These are phyloP conservation scores for Didymella keratinophila DNA, from an alignment of 2,329 filamentous ascomycete genomes.

Conservation along the genomic window DNA sequence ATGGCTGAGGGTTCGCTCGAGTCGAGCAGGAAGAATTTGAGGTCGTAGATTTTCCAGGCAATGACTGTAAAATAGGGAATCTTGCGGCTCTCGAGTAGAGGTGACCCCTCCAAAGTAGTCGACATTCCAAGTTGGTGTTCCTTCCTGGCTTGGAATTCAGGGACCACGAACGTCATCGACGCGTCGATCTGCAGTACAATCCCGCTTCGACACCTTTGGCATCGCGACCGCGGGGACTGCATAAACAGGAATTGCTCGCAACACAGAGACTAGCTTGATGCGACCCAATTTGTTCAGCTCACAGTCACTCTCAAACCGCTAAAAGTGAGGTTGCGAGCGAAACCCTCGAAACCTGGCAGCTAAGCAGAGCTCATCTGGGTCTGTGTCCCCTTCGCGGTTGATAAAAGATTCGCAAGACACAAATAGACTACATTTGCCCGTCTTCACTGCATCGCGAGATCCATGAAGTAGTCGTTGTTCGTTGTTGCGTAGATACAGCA, in stretches of 20 bases:
- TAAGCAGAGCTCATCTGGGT: background rate
- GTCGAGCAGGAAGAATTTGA: slow-evolving; percentile 32
- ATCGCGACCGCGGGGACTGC: slow-evolving; percentile 2
- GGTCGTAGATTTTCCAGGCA: slow-evolving; percentile 28
- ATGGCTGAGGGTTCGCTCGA: slow-evolving; percentile 37
- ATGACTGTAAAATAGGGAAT: slow-evolving; percentile 32
- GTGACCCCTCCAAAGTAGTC: slow-evolving; percentile 22
- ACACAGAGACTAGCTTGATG: background rate
- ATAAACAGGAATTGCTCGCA: slow-evolving; percentile 14
- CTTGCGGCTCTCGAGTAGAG: slow-evolving; percentile 10
- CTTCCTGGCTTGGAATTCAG: slow-evolving; percentile 28
- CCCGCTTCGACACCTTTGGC: slow-evolving; percentile 19
- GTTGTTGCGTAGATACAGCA: background rate
- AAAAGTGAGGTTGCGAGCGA: background rate
- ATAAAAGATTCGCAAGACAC: background rate
- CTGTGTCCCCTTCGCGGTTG: background rate
- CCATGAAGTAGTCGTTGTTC: too few species aligned
- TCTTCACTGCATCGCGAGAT: too few species aligned
- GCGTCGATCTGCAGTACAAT: slow-evolving; percentile 34
- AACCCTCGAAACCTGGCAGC: background rate
- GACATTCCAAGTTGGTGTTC: slow-evolving; percentile 39
- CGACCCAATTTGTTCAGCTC: background rate
- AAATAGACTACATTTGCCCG: background rate
- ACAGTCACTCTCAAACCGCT: background rate
- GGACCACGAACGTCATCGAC: slow-evolving; percentile 41